Evolutionary conservation across 306 rosid genomes (phyloP), one percentile per base, ranked within the genome.

Genomic region (Quercus wislizeni): DNA sequence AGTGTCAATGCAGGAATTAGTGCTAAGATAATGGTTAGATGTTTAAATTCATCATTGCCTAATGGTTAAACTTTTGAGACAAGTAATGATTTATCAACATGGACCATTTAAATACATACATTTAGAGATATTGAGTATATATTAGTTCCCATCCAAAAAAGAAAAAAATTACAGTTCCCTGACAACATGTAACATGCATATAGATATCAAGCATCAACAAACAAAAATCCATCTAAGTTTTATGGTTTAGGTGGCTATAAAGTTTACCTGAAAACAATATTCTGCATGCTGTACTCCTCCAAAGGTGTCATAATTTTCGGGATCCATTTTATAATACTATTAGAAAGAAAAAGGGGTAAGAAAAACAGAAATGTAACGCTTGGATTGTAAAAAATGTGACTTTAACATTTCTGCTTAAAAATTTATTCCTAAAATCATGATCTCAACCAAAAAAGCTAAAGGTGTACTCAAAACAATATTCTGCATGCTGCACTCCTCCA

Each of bases 241-340:
- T 74, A 30, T 80, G 64, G 73, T 41, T 25, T 69, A 51, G 77
- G 76, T 63, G 71, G 73, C 28, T 43, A 28, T 38, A 55, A 62
- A 67, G 74, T 80, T 82, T 90, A 94, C 98, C 98, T 94, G 97
- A 87, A 94, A 91, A 81, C 98, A 94, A 82, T 94, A 94, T 85
- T 94, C 97, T 0, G 89, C 95, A 85, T 94, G 98, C 30, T 91
- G 90, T 35, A 94, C 92, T 81, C 98, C 98, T 74, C 98, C 98
- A 75, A 90, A 94, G 82, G 77, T 78, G 86, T 92, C 97, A 80
- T 75, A 94, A 84, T 92, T 94, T 64, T 90, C 98, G 73, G 92
- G 89, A 80, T 94, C 94, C 98, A 94, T 94, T 88, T 92, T 92
- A 78, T 83, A 94, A 81, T 94, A 94, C 98, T 94, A 77, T 67